These are phyloP conservation scores for Termitomyces sp. DNA, from an alignment of 768 basidiomycete genomes.

Conservation along the genomic window DNA sequence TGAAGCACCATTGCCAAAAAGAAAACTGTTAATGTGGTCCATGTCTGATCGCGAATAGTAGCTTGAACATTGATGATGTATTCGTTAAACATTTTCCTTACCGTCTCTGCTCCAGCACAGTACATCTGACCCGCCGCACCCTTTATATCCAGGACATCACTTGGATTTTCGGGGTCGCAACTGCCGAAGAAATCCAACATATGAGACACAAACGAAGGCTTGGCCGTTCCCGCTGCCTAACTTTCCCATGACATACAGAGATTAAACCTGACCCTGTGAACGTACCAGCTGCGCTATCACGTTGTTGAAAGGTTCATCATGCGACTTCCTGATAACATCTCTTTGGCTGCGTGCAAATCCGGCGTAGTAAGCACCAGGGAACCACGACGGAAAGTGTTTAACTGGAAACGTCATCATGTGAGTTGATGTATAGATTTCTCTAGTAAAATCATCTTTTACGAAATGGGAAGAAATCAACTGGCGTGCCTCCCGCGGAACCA, in stretches of 20 bases:
- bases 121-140: constrained; percentile 16
- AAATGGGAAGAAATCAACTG: constrained; percentile 16
- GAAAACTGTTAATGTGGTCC: constrained; percentile 21
- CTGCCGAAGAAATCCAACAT: constrained; percentile 11
- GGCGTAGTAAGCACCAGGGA: constrained; percentile 22
- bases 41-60: constrained; percentile 19
- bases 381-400: constrained; percentile 25
- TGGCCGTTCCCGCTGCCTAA: constrained; percentile 18
- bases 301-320: constrained; percentile 24
- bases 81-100: constrained; percentile 11
- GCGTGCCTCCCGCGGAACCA: constrained; percentile 15
- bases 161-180: neutral
- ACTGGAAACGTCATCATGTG: constrained; percentile 16
- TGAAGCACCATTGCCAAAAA: constrained; percentile 1
- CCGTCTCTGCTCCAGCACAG: constrained; percentile 32
- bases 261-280: neutral
- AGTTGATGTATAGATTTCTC: neutral
- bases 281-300: constrained; percentile 28
- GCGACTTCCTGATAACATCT: constrained; percentile 13
- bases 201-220: constrained; percentile 17
- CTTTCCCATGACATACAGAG: neutral
- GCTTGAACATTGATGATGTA: no score
- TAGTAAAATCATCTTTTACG: constrained; percentile 12
- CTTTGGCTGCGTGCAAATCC: constrained; percentile 11
- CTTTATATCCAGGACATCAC: constrained; percentile 12